These are phyloP conservation scores for Malassezia equina DNA, from an alignment of 1,284 basidiomycete species.

Conservation along the genomic window DNA sequence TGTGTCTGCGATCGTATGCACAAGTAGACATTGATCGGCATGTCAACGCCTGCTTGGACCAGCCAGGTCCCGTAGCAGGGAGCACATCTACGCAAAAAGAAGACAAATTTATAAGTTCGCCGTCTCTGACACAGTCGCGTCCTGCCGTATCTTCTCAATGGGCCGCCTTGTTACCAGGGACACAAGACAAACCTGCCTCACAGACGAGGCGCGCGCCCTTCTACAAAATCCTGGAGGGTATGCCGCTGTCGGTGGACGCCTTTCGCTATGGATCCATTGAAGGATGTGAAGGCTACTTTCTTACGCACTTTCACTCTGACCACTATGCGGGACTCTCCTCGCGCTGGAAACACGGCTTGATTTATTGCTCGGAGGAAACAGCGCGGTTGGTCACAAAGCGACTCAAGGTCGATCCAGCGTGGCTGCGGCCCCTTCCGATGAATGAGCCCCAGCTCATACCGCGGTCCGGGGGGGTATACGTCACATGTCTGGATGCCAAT, in stretches of 20 bases:
- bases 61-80: not conserved
- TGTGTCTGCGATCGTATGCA: not conserved
- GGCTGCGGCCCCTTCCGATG: constrained; percentile 76
- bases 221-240: constrained; percentile 66
- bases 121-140: too few species aligned
- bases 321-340: constrained; percentile 50
- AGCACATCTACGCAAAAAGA: not conserved
- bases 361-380: constrained; percentile 79
- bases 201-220: constrained; percentile 22
- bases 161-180: not conserved
- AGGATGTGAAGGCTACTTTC: constrained; percentile 72
- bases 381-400: constrained; percentile 82
- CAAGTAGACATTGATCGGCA: not conserved
- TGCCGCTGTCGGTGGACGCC: constrained; percentile 92
- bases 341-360: constrained; percentile 77
- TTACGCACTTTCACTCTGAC: constrained; percentile 56
- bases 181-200: not conserved
- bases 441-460: constrained; percentile 66
- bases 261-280: constrained; percentile 88
- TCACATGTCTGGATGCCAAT: constrained; percentile 92
- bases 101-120: too few species aligned
- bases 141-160: not conserved
- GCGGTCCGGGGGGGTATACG: constrained; percentile 70
- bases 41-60: not conserved
- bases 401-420: constrained; percentile 73